phyloP scores from a whole-genome alignment of 208 protist species.

The Polymyxa betae region DNA sequence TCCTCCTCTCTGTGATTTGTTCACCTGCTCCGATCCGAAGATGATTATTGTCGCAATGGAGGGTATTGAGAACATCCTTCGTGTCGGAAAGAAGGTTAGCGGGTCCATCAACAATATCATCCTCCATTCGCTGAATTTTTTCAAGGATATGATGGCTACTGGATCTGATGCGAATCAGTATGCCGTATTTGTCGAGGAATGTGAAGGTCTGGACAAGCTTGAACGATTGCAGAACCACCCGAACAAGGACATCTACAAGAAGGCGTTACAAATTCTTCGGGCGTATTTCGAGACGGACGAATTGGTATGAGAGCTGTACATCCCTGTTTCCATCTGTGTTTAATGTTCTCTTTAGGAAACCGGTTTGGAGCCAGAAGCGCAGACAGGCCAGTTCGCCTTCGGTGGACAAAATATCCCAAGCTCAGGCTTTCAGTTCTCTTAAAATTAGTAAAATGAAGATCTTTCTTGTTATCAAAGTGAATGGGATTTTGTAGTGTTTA shows the following conservation, averaged over 20 bases:
- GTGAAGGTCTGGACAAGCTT: conserved; percentile 87
- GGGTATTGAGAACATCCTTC: conserved; percentile 92
- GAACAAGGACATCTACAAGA: conserved; percentile 91
- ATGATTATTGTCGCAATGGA: conserved; percentile 91
- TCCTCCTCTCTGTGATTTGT: conserved; percentile 84
- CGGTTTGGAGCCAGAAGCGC: conserved; percentile 10
- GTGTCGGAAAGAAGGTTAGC: conserved; percentile 64
- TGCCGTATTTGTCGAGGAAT: conserved; percentile 83
- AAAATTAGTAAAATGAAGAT: background rate
- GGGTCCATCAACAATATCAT: background rate
- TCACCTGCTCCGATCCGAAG: conserved; percentile 79
- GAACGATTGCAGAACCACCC: conserved; percentile 88
- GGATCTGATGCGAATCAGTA: conserved; percentile 70
- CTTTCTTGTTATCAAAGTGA: too few species aligned
- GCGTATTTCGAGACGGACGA: conserved; percentile 79
- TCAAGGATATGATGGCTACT: conserved; percentile 60
- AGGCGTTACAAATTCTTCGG: conserved; percentile 85
- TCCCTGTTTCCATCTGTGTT: background rate
- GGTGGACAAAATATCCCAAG: conserved; percentile 19
- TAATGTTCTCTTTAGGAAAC: background rate
- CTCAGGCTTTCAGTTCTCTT: conserved; percentile 32
- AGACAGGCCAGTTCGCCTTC: conserved; percentile 22
- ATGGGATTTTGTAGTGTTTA: too few species aligned
- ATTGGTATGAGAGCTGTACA: background rate
- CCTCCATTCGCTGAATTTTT: background rate